phyloP scores from a whole-genome alignment of 495 filamentous ascomycete species.

The Aspergillus heteromorphus region DNA sequence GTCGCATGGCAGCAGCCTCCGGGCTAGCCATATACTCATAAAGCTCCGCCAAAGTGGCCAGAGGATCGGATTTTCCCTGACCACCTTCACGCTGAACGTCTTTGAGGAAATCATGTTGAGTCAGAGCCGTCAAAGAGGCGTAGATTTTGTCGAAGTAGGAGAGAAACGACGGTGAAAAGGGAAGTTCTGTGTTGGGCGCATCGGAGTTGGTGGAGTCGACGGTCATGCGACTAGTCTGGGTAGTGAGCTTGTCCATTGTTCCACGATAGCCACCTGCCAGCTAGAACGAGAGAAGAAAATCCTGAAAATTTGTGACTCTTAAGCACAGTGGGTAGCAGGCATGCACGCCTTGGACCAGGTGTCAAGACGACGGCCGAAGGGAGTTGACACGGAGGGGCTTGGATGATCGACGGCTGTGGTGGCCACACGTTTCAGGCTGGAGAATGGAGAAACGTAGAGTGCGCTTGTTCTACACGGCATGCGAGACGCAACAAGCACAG shows the following conservation, averaged over 20 bases:
- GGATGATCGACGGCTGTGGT: too few species aligned
- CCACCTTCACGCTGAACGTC: conserved; percentile 23
- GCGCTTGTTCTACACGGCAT: too few species aligned
- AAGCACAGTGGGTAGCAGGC: too few species aligned
- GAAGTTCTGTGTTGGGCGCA: conserved; percentile 1
- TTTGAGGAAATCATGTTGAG: conserved; percentile 17
- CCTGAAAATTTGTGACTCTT: too few species aligned
- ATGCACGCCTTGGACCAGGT: too few species aligned
- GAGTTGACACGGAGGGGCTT: too few species aligned
- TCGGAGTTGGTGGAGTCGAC: conserved; percentile 1
- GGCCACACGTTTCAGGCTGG: too few species aligned
- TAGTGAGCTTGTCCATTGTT: conserved; percentile 9
- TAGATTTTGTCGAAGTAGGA: conserved; percentile 32
- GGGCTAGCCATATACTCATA: conserved; percentile 57
- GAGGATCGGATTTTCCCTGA: conserved; percentile 9
- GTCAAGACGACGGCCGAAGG: too few species aligned
- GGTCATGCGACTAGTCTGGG: conserved; percentile 9
- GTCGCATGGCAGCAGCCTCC: conserved; percentile 37
- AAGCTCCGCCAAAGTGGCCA: conserved; percentile 45
- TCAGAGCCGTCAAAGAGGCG: conserved; percentile 14
- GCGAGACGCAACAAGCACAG: too few species aligned
- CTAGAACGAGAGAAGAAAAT: neutral
- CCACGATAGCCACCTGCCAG: neutral
- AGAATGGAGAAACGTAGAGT: too few species aligned
- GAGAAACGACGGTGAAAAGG: conserved; percentile 27